Base-by-base conservation (phyloP, 345 rosid species). In the Eucalyptus polybractea region DNA sequence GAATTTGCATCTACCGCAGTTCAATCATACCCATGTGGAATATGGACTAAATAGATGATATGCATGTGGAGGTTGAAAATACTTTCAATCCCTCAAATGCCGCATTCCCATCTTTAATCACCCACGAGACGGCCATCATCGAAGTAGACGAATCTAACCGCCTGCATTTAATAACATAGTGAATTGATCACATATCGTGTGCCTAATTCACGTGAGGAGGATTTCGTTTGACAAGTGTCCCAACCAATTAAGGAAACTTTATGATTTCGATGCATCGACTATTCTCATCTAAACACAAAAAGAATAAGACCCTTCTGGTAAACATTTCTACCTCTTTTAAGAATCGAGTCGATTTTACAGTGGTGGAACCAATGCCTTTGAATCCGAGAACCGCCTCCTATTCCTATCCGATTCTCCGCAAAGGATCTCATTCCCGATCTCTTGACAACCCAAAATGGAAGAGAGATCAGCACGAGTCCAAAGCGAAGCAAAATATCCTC, bases 151-250 rank as follows among this genome's bases (percentile, higher is more conserved):
- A 65, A 65, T 65, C 40, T 10, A 4, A 62, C 72, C 3, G 17
- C 16, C 5, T 13, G 0, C 10, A 65, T 65, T 4, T 65, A 65
- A 65, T 13, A n/a, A n/a, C 10, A 1, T n/a, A 16, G 3, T 7
- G 37, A n/a, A 65, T 13, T 14, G 37, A n/a, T 65, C 21, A 7
- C 10, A 4, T 7, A 3, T 65, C 10, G 6, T 6, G 37, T 0
- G 37, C 19, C 37, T 65, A 65, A 65, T 65, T 65, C 72, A 14
- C 3, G 8, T 14, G 16, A 65, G 3, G 10, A n/a, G 37, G 19
- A 65, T 29, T 29, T 62, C 8, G 1, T 13, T 65, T n/a, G 19
- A 65, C 72, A n/a, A n/a, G 17, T 65, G 19, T 17, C 37, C 37
- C 17, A 4, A 65, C 5, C 72, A 4, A 29, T 65, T n/a, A 7